Evolutionary conservation across 2,329 filamentous ascomycete genomes (phyloP), one percentile per base, ranked within the genome.

Genomic region (Hawksworthiomyces lignivorus): DNA sequence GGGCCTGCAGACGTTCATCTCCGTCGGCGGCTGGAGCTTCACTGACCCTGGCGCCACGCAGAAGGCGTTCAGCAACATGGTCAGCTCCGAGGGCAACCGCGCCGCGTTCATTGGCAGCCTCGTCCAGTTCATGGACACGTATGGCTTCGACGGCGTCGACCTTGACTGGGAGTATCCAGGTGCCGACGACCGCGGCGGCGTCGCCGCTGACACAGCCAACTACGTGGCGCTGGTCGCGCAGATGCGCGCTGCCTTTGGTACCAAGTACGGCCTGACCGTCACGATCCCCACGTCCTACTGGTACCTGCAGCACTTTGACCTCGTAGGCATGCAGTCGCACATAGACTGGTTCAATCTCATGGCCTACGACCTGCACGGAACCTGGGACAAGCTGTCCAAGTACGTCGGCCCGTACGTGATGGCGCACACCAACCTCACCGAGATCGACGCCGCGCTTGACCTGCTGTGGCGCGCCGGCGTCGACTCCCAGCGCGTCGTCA

Each of bases 391-490:
- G 9, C 11, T 28, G 2, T 44, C 35, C 28, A 35, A 47, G 26
- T 44, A 2, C 12, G 50, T 52, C 5, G 64, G 63, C 1, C 27
- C 52, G 0, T 52, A 54, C 14, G 49, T 67, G 9, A 50, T 57
- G n/a, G 49, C 57, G 0, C 68, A 72, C 42, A 69, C 67, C 1
- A 71, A 73, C 47, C 35, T 72, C 6, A 69, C 66, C 1, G 68
- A 72, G 47, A 68, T 70, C 24, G 50, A 65, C 2, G 18, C 48
- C 1, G 55, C 54, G 0, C 42, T 72, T 0, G 60, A 71, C 1
- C 61, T 74, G 0, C 52, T 76, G 3, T 74, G 71, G 68, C 57
- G 65, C 6, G 64, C 60, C 22, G 50, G 62, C 21, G 56, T 77
- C 15, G 43, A 56, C 3, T 61, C 70, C 0, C 34, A 45, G 0